Percentiles rank a stretch among this genome's conserved stretches.
phyloP scores from a whole-genome alignment of 2,329 filamentous ascomycete genomes.

The Penicillium sp. region DNA sequence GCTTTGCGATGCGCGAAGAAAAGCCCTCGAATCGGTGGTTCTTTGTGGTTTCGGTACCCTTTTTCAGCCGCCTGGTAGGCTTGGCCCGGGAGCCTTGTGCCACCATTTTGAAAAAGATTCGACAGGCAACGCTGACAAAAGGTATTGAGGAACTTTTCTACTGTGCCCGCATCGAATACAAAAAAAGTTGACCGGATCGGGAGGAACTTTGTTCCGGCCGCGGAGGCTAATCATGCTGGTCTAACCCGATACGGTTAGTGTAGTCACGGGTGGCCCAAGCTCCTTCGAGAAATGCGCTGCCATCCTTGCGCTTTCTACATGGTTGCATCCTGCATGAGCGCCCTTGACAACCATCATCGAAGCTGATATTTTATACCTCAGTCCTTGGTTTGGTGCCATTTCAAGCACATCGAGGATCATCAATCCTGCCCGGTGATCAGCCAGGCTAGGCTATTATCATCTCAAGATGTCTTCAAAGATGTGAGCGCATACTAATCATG shows the following conservation, averaged over 20 bases:
- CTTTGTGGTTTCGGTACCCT: constrained; percentile 67
- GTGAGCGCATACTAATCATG: constrained; percentile 35
- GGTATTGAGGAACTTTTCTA: constrained; percentile 18
- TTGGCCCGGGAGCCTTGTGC: constrained; percentile 62
- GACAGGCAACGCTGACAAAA: constrained; percentile 24
- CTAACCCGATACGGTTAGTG: constrained; percentile 9
- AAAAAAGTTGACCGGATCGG: constrained; percentile 38
- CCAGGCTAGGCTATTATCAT: background rate
- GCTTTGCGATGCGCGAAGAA: constrained; percentile 78
- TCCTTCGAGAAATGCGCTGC: constrained; percentile 18
- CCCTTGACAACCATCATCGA: background rate
- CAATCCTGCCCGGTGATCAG: background rate
- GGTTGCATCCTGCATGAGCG: background rate
- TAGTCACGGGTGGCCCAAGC: constrained; percentile 35
- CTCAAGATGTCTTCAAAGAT: constrained; percentile 54
- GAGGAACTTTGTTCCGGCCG: constrained; percentile 28
- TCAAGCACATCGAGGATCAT: too few relatives aligned
- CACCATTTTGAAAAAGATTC: constrained; percentile 36
- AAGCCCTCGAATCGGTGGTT: constrained; percentile 90
- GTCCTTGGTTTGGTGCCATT: background rate
- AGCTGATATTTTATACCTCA: background rate
- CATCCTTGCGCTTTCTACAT: constrained; percentile 6
- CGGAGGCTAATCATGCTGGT: constrained; percentile 20
- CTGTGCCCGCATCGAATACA: constrained; percentile 24
- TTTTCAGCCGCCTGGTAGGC: constrained; percentile 61